Evolutionary conservation across 2,329 filamentous ascomycete genomes (phyloP), one percentile per base, ranked within the genome.

Genomic region (Exophiala phaeomuriformis): DNA sequence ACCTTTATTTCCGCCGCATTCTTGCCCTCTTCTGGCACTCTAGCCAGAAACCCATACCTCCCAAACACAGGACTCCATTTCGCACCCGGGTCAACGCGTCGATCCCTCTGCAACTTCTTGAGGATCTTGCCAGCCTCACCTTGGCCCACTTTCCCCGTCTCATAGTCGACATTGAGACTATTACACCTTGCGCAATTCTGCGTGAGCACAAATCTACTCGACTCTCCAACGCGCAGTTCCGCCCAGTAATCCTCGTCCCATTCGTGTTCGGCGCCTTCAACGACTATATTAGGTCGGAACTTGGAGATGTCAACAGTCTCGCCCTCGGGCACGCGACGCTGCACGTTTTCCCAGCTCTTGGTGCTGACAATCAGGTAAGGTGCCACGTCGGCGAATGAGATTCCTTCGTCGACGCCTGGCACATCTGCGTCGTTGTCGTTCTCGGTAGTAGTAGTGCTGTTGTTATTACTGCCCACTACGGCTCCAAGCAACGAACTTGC

Each of bases 241-340:
- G 72, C 78, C 86, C 85, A 90, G 64, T 78, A 88, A 65, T 90
- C 86, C 66, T 90, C 85, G 8, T 84, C 83, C 65, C 79, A 90
- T 1, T 79, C 68, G 28, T 60, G 70, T 6, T 69, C 67, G 3
- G 79, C 75, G 2, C 81, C 82, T 36, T 79, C 77, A 1, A 89
- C 69, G 1, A 90, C 81, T 44, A 90, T 78, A 65, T 88, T 90
- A 0, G 85, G 84, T 35, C 86, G 79, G 67, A 89, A 86, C 62
- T 85, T 85, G 37, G 77, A 77, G 65, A 86, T 80, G 49, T 84
- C 82, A 71, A 86, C 77, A 19, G 71, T 64, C 31, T 75, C 68
- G 8, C 69, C 72, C 0, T 66, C 66, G 0, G 75, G 70, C 4
- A 88, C 68, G 3, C 82, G 76, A 6, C 42, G 33, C 29, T 55